Evolutionary conservation across 192 early-diverging fungal genomes (phyloP), one percentile per base, ranked within the genome.

Genomic region (Gigaspora rosea): DNA sequence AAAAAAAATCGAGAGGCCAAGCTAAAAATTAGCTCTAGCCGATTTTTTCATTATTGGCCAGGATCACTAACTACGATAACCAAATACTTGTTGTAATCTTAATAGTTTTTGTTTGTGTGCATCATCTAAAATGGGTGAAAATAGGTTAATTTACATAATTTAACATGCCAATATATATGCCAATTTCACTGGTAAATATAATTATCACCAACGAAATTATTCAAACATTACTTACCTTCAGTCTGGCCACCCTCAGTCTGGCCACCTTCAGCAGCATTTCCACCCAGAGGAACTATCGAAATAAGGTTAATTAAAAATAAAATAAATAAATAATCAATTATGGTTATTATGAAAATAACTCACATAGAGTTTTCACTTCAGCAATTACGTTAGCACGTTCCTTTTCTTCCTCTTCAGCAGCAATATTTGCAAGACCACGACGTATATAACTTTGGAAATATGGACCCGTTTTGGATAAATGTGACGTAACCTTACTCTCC

Each of bases 361-460:
- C 66, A 76, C 75, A 54, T 56, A 76, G 12, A 52, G 20, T 66
- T 57, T 67, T 76, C 54, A 18, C 63, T 76, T 76, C 75, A 6
- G 49, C 75, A 15, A 76, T 35, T 18, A 49, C 46, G 56, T 51
- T 75, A 5, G 59, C 59, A 63, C 59, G 22, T 63, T 51, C 33
- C 51, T 76, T 76, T 41, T 85, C 71, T 70, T 78, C 79, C 49
- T 88, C 89, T 49, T 90, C 87, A 12, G 85, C 82, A 8, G 85
- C 90, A 73, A 91, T 62, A 48, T 89, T 86, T 27, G 81, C 81
- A 33, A 93, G 82, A 8, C 87, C 93, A 41, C 93, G 83, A 65
- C 88, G 84, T 46, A 94, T 95, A 77, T 94, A 95, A 56, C 87
- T 87, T 79, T 91, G 89, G 73, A 93, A 94, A 75, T 88, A 92